Conservation (phyloP, 2,329 filamentous ascomycete species). For the Fusarium sp. region DNA sequence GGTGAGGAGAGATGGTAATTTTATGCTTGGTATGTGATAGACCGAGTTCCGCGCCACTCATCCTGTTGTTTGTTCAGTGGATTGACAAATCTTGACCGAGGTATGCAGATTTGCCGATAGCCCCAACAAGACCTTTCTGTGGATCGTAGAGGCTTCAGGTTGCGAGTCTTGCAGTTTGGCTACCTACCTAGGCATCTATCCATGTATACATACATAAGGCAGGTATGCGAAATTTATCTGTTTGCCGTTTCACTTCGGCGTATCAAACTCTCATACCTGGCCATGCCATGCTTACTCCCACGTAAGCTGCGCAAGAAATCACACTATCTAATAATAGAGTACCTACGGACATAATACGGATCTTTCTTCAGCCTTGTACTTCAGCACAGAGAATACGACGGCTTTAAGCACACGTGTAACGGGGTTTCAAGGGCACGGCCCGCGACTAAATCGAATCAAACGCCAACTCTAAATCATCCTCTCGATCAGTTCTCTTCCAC, state of each 20-base stretch:
- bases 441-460: constrained; percentile 3
- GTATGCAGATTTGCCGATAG: too few relatives aligned
- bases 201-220: too few relatives aligned
- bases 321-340: constrained; percentile 2
- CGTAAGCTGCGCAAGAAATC: too few relatives aligned
- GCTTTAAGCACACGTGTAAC: constrained; percentile 2
- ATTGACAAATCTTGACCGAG: not conserved
- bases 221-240: too few relatives aligned
- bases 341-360: constrained; percentile 4
- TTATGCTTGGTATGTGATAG: constrained; percentile 21
- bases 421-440: constrained; percentile 9
- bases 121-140: too few relatives aligned
- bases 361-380: not conserved
- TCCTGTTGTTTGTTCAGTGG: not conserved
- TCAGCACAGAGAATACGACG: constrained; percentile 8
- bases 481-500: not conserved
- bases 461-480: constrained; percentile 10
- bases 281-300: too few relatives aligned
- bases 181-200: too few relatives aligned
- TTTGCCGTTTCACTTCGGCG: too few relatives aligned
- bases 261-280: too few relatives aligned
- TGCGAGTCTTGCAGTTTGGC: too few relatives aligned
- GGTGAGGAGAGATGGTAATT: not conserved
- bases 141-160: too few relatives aligned
- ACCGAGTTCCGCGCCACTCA: not conserved